Evolutionary conservation across 495 filamentous ascomycete species (phyloP), one percentile per base, ranked within the genome.

Genomic region (Daldinia bambusicola): DNA sequence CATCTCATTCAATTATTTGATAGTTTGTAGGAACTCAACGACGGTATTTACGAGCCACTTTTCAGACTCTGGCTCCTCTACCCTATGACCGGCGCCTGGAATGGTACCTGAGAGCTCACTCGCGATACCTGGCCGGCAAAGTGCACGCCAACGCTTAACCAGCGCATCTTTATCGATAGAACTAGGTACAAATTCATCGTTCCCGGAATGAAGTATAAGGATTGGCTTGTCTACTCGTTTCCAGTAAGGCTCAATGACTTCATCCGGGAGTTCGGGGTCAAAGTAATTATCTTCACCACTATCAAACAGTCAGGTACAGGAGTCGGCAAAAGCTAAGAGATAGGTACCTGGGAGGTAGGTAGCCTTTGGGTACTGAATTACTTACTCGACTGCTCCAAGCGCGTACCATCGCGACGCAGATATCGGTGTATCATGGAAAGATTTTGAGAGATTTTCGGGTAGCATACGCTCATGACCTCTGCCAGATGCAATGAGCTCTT

Each of bases 221-320:
- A 94, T 58, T 10, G 89, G 84, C 32, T 84, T 87, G 37, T 82
- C 71, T 58, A 84, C 67, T 30, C 83, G 83, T 43, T 91, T 79
- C 85, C 95, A 97, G 30, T 85, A 92, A 48, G 80, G 72, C 50
- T 66, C 58, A 48, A 94, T 78, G 59, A 84, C 78, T 55, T 86
- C 78, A 53, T 92, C 89, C 0, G 78, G 75, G 51, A 97, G 80
- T 77, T 95, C 92, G 6, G 91, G 91, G 64, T 90, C 92, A 80
- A 98, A 99, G 69, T 91, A 91, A 77, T 98, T 95, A 79, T 99
- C 95, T 53, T 90, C 89, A 12, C 92, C 90, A 66, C 78, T 88
- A 73, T 56, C 12, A 68, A 38, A 14, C 10, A 32, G 53, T 69
- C 66, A 71, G 66, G 32, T 52, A 69, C 12, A 56, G 3, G 10